Evolutionary conservation across 805 yeast species (phyloP).

Genomic region (Kuraishia hungarica): DNA sequence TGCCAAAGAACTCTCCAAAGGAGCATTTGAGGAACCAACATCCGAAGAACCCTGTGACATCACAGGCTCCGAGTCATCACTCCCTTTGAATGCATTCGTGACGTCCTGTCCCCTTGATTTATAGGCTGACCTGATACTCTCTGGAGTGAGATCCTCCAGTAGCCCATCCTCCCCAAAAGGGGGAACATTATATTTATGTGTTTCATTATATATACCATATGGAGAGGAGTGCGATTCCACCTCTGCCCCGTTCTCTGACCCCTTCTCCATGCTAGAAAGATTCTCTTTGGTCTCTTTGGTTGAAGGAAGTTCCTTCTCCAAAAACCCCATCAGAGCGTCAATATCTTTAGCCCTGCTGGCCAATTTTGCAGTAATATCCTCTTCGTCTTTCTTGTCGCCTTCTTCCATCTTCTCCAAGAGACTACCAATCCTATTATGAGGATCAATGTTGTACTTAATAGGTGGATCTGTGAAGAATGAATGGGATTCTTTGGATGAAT

Average conservation of each 20-base stretch:
- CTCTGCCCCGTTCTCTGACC: background rate
- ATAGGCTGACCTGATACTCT: background rate
- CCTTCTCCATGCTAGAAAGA: too few species aligned
- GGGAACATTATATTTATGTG: background rate
- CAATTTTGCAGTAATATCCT: slow-evolving; percentile 1
- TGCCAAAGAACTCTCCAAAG: too few species aligned
- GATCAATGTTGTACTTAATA: background rate
- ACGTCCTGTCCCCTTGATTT: background rate
- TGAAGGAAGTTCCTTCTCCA: background rate
- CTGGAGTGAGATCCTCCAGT: slow-evolving; percentile 1
- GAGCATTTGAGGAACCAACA: too few species aligned
- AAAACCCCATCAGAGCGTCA: background rate
- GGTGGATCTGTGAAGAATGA: background rate
- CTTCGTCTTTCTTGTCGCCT: background rate
- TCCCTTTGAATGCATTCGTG: too few species aligned
- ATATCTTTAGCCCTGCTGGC: slow-evolving; percentile 9
- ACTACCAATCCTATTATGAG: slow-evolving; percentile 10
- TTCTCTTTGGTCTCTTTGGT: background rate
- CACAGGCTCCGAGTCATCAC: too few species aligned
- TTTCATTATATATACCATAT: background rate
- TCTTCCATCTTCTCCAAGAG: slow-evolving; percentile 14
- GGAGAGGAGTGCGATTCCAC: too few species aligned
- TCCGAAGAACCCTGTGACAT: too few species aligned
- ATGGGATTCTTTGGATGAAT: too few species aligned
- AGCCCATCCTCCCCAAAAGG: background rate